Percentiles rank a stretch among this genome's conserved stretches.
These are phyloP conservation scores for Artemisia tridentata DNA, from an alignment of 129 eudicot genomes.

Conservation along the genomic window DNA sequence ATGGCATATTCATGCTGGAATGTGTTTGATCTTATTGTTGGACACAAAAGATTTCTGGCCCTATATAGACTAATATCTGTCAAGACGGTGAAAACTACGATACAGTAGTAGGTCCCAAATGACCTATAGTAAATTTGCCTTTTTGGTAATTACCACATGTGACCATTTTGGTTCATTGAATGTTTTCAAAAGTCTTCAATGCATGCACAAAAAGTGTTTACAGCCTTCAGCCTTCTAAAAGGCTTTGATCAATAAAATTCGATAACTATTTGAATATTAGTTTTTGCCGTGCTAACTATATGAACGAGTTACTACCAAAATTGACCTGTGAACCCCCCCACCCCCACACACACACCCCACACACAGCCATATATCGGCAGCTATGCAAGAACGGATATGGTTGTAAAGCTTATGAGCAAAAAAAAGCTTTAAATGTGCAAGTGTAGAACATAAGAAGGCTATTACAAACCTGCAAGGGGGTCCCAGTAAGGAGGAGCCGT, in stretches of 20 bases:
- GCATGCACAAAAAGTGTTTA: background rate
- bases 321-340: background rate
- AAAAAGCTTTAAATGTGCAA: too few relatives aligned
- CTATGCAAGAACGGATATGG: too few relatives aligned
- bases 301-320: background rate
- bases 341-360: too few relatives aligned
- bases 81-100: background rate
- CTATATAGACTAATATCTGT: background rate
- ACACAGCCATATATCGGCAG: too few relatives aligned
- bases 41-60: background rate
- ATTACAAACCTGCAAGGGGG: slow-evolving; percentile 84
- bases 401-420: too few relatives aligned
- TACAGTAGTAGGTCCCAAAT: background rate
- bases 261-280: background rate
- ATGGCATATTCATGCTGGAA: background rate
- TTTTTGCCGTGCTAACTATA: background rate
- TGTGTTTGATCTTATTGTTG: background rate
- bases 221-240: background rate
- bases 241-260: background rate
- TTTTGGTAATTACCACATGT: background rate
- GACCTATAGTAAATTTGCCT: background rate
- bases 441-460: background rate
- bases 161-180: background rate
- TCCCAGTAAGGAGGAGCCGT: slow-evolving; percentile 94
- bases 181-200: background rate